phyloP scores from a whole-genome alignment of 768 basidiomycete genomes.

The Serendipita vermifera region DNA sequence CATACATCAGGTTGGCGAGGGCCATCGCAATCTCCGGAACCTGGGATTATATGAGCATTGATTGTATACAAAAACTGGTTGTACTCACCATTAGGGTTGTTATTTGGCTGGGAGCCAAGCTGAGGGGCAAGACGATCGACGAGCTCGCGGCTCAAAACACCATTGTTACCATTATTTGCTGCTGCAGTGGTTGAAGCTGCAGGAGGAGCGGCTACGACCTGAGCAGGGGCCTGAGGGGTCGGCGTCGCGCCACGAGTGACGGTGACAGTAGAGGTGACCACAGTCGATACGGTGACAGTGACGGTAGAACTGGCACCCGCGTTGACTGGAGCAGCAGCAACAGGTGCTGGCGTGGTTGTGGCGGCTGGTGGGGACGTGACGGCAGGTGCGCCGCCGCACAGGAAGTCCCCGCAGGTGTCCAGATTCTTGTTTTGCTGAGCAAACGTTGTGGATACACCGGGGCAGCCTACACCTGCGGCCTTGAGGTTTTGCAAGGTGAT shows the following conservation, averaged over 20 bases:
- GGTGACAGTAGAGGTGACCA: background rate
- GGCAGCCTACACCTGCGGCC: conserved; percentile 56
- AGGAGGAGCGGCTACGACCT: no score
- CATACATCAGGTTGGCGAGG: conserved; percentile 38
- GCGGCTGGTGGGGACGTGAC: background rate
- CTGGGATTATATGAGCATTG: conserved; percentile 16
- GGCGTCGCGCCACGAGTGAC: conserved; percentile 6
- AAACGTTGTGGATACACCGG: conserved; percentile 52
- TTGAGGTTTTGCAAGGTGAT: conserved; percentile 63
- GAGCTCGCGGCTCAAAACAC: background rate
- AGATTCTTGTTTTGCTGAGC: conserved; percentile 23
- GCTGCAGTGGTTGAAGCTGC: background rate
- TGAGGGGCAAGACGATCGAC: background rate
- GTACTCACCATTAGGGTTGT: background rate
- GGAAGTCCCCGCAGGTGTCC: conserved; percentile 6
- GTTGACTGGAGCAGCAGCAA: background rate
- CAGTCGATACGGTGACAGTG: background rate
- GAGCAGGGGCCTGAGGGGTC: no score
- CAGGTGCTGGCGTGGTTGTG: background rate
- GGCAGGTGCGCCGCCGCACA: background rate
- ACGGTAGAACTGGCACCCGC: background rate
- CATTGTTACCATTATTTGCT: background rate
- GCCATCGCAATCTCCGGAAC: conserved; percentile 59
- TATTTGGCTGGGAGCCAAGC: background rate
- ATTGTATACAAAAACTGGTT: background rate